These are phyloP conservation scores for Saksenaea vasiformis DNA, from an alignment of 371 early-diverging fungal genomes.

Conservation along the genomic window DNA sequence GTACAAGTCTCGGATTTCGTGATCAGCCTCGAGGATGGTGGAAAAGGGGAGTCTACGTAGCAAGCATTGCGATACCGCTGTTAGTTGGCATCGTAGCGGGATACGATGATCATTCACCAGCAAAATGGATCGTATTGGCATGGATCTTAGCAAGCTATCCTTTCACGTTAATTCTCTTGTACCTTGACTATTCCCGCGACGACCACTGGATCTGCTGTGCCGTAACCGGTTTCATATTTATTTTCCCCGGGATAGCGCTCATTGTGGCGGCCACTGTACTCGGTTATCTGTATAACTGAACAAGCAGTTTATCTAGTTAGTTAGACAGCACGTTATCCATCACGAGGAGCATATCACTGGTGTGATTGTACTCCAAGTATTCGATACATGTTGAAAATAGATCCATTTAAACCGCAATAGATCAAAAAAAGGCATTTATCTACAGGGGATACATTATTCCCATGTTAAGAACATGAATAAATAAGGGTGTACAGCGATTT, in stretches of 20 bases:
- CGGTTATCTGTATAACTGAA: not conserved
- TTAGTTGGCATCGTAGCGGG: not conserved
- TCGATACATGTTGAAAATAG: not conserved
- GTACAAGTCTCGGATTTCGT: not conserved
- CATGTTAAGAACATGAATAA: too few relatives aligned
- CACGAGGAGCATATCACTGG: not conserved
- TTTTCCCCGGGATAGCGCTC: not conserved
- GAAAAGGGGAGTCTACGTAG: not conserved
- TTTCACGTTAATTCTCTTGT: not conserved
- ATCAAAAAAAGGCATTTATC: too few relatives aligned
- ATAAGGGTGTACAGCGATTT: too few relatives aligned
- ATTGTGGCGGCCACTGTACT: not conserved
- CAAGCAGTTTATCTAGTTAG: not conserved
- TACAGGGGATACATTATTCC: too few relatives aligned
- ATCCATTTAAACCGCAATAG: not conserved
- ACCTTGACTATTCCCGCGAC: not conserved
- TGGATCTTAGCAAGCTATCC: conserved; percentile 4
- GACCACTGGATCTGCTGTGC: not conserved
- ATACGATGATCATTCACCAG: not conserved
- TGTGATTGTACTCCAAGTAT: not conserved
- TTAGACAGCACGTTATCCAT: not conserved
- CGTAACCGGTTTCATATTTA: not conserved
- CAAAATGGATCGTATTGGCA: conserved; percentile 4
- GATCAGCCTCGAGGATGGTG: conserved; percentile 5
- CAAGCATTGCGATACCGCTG: not conserved